A percentile compares a stretch with the other conserved stretches of the same genome.
Conservation (phyloP, 179 eudicot genomes). For the Nepenthes alata region DNA sequence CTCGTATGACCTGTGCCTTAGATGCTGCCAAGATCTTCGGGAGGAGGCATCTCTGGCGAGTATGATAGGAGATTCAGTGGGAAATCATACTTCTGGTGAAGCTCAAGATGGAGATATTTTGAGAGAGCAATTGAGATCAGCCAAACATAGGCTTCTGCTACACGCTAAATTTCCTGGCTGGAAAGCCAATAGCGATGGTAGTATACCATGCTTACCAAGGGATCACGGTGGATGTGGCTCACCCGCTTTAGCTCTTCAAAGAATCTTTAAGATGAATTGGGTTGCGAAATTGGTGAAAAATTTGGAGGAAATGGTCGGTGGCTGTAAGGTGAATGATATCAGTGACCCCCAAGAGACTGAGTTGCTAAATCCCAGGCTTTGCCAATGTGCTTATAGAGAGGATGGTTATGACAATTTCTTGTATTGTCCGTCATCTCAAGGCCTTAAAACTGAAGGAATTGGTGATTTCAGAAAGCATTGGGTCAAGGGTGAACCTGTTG, state of each 20-base stretch:
- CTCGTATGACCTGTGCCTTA: constrained; percentile 86
- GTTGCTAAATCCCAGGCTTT: constrained; percentile 20
- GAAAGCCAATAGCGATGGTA: constrained; percentile 74
- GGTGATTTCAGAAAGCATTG: constrained; percentile 62
- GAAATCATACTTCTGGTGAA: constrained; percentile 14
- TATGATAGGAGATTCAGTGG: constrained; percentile 21
- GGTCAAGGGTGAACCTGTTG: constrained; percentile 71
- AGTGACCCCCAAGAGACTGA: constrained; percentile 15
- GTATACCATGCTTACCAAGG: constrained; percentile 73
- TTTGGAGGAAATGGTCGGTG: constrained; percentile 88
- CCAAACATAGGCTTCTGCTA: constrained; percentile 21
- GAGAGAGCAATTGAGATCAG: constrained; percentile 23
- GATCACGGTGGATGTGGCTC: constrained; percentile 77
- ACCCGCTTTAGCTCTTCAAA: constrained; percentile 41
- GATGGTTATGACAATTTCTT: constrained; percentile 46
- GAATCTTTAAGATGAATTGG: constrained; percentile 97
- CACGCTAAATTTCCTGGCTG: constrained; percentile 45
- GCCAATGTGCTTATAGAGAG: constrained; percentile 47
- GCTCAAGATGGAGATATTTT: constrained; percentile 15
- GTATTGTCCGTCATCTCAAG: constrained; percentile 59
- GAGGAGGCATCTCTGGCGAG: constrained; percentile 33
- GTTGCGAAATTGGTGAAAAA: constrained; percentile 88
- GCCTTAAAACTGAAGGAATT: constrained; percentile 57
- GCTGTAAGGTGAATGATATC: constrained; percentile 47
- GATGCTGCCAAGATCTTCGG: constrained; percentile 90